These are phyloP conservation scores for Magnolia officinalis DNA, from an alignment of 164 flowering plant species.

Conservation along the genomic window DNA sequence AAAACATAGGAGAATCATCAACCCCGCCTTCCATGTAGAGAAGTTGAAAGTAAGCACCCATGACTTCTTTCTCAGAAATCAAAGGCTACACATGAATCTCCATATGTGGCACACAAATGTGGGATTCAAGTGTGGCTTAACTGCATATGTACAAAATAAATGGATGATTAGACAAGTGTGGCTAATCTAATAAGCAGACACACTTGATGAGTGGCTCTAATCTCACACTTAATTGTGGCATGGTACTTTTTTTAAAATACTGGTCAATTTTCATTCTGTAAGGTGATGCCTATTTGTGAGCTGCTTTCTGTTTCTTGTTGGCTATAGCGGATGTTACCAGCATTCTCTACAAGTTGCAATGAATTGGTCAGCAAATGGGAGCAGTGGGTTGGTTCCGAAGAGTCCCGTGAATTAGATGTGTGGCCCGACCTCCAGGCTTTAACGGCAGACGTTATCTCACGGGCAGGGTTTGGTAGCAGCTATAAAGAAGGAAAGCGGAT, in stretches of 20 bases:
- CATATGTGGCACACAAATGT: no score
- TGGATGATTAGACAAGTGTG: not conserved
- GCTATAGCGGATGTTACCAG: slow-evolving; percentile 22
- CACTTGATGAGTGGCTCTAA: not conserved
- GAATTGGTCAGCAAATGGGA: slow-evolving; percentile 22
- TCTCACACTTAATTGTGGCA: not conserved
- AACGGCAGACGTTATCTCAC: slow-evolving; percentile 19
- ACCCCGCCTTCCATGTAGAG: slow-evolving; percentile 46
- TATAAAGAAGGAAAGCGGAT: slow-evolving; percentile 19
- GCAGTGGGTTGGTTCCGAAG: not conserved
- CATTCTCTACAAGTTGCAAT: slow-evolving; percentile 15
- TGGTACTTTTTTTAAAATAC: not conserved
- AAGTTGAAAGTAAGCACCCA: slow-evolving; percentile 44
- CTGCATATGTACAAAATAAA: not conserved
- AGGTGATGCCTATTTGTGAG: not conserved
- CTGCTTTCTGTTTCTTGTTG: slow-evolving; percentile 1
- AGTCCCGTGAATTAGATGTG: slow-evolving; percentile 24
- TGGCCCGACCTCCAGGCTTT: slow-evolving; percentile 10
- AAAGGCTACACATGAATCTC: no score
- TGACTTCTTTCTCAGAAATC: not conserved
- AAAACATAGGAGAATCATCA: slow-evolving; percentile 43
- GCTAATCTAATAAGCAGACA: not conserved
- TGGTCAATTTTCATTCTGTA: not conserved
- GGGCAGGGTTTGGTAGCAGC: slow-evolving; percentile 18
- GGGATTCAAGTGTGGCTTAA: not conserved